Evolutionary conservation across 1,284 basidiomycete genomes (phyloP), one percentile per base, ranked within the genome.

Genomic region (Trametes pubescens): DNA sequence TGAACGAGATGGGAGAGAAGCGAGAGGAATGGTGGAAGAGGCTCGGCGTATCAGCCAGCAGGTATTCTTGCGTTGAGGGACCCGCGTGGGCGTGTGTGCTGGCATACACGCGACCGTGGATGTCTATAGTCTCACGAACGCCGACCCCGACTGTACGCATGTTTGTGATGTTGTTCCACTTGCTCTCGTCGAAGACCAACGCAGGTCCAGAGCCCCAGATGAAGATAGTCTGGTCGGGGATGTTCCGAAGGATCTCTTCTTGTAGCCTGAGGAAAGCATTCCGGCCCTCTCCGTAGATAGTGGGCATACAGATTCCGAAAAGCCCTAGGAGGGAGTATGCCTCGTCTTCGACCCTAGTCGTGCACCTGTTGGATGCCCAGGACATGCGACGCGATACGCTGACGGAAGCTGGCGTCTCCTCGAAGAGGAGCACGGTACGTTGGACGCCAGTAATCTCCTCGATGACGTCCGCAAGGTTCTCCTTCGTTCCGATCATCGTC

Each of bases 301-400:
- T 65, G 14, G 59, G 49, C 55, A 65, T 57, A 44, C 52, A 24
- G 6, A 65, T 51, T 6, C 55, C 63, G 38, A 65, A 65, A 43
- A 65, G 13, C 21, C 63, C 63, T n/a, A 65, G 22, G 7, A 65
- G 37, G 7, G 49, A 53, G 51, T 65, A 65, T 18, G 63, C 63
- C 38, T 61, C 51, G 44, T 65, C 63, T 24, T 65, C 63, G 0
- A 38, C 46, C 5, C 63, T 43, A 14, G 63, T 65, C 3, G 63
- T 61, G 18, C 40, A 4, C 35, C 63, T 51, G 3, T n/a, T 11
- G 0, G 59, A 49, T 4, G 63, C 63, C 63, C 59, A 65, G 1
- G 63, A 65, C 51, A 61, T 61, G 9, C 63, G 59, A 4, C 38
- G 34, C 0, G 59, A 49, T 1, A 61, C 51, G 37, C 59, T 54